These are phyloP conservation scores for Artemisia tridentata DNA, from an alignment of 129 eudicot species.

Conservation along the genomic window DNA sequence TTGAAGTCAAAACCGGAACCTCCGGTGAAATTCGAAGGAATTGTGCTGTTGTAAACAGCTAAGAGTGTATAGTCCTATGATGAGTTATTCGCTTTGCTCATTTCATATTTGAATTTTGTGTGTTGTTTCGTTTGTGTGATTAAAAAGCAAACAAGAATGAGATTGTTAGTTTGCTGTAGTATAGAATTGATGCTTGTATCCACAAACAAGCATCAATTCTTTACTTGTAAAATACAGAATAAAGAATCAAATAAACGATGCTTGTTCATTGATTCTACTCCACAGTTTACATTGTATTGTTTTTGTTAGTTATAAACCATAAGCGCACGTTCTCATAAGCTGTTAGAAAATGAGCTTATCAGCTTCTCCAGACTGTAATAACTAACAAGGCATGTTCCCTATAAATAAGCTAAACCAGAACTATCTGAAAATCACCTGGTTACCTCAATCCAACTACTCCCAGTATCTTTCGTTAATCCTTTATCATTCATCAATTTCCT, in stretches of 20 bases:
- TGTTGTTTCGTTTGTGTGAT: neutral
- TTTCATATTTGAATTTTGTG: neutral
- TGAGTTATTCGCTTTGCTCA: slow-evolving; percentile 8
- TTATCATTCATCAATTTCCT: slow-evolving; percentile 50
- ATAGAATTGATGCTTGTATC: neutral
- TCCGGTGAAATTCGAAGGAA: slow-evolving; percentile 63
- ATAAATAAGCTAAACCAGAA: neutral
- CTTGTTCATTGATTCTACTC: too few relatives aligned
- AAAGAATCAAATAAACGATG: neutral
- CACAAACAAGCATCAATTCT: too few relatives aligned
- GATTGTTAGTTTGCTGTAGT: neutral
- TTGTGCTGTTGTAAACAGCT: slow-evolving; percentile 66
- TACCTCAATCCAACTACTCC: slow-evolving; percentile 55
- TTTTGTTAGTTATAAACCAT: too few relatives aligned
- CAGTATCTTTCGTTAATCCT: slow-evolving; percentile 71
- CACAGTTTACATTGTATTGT: too few relatives aligned
- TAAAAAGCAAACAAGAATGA: neutral
- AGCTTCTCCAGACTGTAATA: too few relatives aligned
- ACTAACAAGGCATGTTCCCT: neutral
- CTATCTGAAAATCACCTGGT: slow-evolving; percentile 16
- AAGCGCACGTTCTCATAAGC: too few relatives aligned
- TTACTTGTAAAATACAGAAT: neutral
- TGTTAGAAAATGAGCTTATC: too few relatives aligned
- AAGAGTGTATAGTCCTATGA: neutral
- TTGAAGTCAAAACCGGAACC: slow-evolving; percentile 61